Evolutionary conservation across 1,284 basidiomycete species (phyloP).

Genomic region (Marasmius sp.): DNA sequence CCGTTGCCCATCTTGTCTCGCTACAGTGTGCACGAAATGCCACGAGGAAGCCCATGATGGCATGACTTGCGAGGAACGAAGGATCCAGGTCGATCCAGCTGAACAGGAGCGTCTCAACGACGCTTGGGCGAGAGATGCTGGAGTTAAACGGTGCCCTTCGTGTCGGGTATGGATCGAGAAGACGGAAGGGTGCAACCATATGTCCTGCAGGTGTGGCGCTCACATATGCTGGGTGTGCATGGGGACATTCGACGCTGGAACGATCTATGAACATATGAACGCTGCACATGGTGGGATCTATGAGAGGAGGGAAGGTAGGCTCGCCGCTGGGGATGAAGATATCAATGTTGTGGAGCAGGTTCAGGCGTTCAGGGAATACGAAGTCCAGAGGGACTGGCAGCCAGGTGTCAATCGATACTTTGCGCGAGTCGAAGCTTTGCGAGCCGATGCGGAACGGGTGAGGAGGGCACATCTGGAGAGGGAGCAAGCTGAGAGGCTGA

Average conservation of each 20-base stretch:
- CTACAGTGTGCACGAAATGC: slow-evolving; percentile 48
- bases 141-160: slow-evolving; percentile 39
- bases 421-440: no score
- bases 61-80: slow-evolving; percentile 47
- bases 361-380: background rate
- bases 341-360: background rate
- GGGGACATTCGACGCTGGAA: slow-evolving; percentile 28
- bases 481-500: no score
- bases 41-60: slow-evolving; percentile 51
- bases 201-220: slow-evolving; percentile 49
- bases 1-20: slow-evolving; percentile 52
- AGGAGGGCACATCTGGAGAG: no score
- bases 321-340: background rate
- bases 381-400: background rate
- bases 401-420: no score
- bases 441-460: no score
- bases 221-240: slow-evolving; percentile 58
- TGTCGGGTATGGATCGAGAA: slow-evolving; percentile 51
- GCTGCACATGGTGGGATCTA: slow-evolving; percentile 42
- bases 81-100: slow-evolving; percentile 29
- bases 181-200: slow-evolving; percentile 56
- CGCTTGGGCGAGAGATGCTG: slow-evolving; percentile 34
- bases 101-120: slow-evolving; percentile 47
- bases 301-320: background rate
- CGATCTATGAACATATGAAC: slow-evolving; percentile 54